Evolutionary conservation across 345 rosid species (phyloP).

Genomic region (Salix udensis): DNA sequence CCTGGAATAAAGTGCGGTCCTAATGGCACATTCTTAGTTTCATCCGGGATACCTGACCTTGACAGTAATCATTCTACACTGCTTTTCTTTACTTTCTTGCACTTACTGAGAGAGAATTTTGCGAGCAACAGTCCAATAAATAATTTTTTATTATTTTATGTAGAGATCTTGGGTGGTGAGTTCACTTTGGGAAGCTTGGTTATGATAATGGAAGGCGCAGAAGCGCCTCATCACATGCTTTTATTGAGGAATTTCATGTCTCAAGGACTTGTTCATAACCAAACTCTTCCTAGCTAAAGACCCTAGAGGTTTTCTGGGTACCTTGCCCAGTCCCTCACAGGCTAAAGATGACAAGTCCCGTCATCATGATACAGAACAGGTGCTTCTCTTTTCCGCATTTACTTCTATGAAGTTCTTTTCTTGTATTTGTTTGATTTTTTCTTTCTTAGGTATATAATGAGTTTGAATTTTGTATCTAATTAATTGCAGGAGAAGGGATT

Average conservation of each 20-base stretch:
- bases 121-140: neutral
- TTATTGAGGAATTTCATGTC: conserved; percentile 90
- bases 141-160: conserved; percentile 1
- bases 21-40: conserved; percentile 64
- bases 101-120: neutral
- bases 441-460: neutral
- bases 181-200: conserved; percentile 78
- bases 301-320: conserved; percentile 81
- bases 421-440: neutral
- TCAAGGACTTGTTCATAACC: conserved; percentile 84
- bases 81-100: neutral
- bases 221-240: conserved; percentile 98
- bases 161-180: conserved; percentile 85
- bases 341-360: conserved; percentile 60
- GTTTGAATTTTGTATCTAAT: neutral
- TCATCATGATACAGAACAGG: conserved; percentile 46
- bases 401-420: neutral
- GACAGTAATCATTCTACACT: conserved; percentile 51
- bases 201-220: conserved; percentile 95
- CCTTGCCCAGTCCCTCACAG: conserved; percentile 67
- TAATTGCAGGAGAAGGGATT: conserved; percentile 55
- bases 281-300: conserved; percentile 69
- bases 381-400: conserved; percentile 15
- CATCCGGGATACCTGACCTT: conserved; percentile 83
- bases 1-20: conserved; percentile 86